Conservation (phyloP, 2,329 filamentous ascomycete genomes). For the Zasmidium angulare region DNA sequence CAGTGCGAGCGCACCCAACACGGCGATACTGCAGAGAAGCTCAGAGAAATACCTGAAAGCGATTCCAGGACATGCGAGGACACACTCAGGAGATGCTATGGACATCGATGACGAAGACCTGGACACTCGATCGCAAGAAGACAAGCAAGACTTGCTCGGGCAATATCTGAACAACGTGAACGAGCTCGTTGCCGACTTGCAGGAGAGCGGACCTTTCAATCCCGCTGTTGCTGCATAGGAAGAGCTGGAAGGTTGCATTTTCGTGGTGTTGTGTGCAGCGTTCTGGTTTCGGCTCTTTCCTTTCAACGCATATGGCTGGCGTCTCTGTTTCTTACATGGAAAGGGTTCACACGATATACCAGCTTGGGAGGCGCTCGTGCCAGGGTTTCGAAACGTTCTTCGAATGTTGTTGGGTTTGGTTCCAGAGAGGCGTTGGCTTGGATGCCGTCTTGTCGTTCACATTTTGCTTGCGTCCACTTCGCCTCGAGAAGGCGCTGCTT, state of each 20-base stretch:
- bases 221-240: neutral
- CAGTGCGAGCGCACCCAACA: constrained; percentile 28
- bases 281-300: neutral
- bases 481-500: neutral
- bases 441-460: neutral
- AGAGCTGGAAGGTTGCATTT: neutral
- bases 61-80: constrained; percentile 26
- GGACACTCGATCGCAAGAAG: constrained; percentile 66
- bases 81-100: constrained; percentile 36
- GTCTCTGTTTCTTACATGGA: neutral
- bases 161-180: constrained; percentile 79
- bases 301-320: neutral
- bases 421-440: neutral
- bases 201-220: constrained; percentile 70
- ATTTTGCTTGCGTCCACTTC: neutral
- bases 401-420: neutral
- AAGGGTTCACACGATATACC: neutral
- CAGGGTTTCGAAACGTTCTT: neutral
- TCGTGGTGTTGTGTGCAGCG: neutral
- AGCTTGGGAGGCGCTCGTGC: neutral
- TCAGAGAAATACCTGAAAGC: constrained; percentile 24
- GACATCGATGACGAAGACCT: constrained; percentile 36
- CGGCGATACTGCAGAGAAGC: constrained; percentile 26
- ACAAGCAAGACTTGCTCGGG: constrained; percentile 78
- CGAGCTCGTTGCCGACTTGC: constrained; percentile 76